Evolutionary conservation across 2,329 filamentous ascomycete species (phyloP), one percentile per base, ranked within the genome.

Genomic region (Didymella lethalis): DNA sequence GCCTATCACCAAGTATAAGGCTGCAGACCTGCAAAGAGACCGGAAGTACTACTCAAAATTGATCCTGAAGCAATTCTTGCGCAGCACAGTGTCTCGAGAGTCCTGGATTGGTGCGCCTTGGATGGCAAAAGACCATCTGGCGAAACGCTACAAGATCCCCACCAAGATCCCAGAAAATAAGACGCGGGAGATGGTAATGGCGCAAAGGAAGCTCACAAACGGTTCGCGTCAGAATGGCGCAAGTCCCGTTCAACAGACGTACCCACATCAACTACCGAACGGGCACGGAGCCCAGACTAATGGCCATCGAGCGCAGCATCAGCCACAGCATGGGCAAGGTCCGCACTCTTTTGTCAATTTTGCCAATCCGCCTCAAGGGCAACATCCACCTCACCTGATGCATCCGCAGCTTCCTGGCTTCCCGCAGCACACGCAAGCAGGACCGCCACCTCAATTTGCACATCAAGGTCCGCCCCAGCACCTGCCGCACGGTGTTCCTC

Each of bases 71-170:
- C 92, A 93, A 6, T 99, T 97, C 66, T 91, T 99, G 64, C 97
- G 97, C 75, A 93, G 96, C 77, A 95, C 93, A 0, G 90, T 97
- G n/a, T 90, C 89, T 2, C 84, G 94, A 61, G 95, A 98, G 72
- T 87, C 92, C 4, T 98, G 93, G 92, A 94, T 88, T 61, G 94
- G 94, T n/a, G 95, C 95, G 0, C 94, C 95, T 0, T 99, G 95
- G 95, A 81, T 96, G 54, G 94, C 98, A 18, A 97, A 96, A 79
- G 85, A 90, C 34, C 88, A 92, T 53, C 88, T 96, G 59, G 95
- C 95, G 0, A 86, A 87, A 45, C 85, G 89, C 63, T 97, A 95
- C 76, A 89, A 92, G 62, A 95, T 99, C 63, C 93, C 88, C n/a
- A 94, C 88, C 16, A 88, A 92, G 52, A 87, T 98, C 12, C 95